Percentiles rank a stretch among this genome's conserved stretches.
Conservation (phyloP, 2,329 filamentous ascomycete genomes). For the Akanthomyces muscarius region DNA sequence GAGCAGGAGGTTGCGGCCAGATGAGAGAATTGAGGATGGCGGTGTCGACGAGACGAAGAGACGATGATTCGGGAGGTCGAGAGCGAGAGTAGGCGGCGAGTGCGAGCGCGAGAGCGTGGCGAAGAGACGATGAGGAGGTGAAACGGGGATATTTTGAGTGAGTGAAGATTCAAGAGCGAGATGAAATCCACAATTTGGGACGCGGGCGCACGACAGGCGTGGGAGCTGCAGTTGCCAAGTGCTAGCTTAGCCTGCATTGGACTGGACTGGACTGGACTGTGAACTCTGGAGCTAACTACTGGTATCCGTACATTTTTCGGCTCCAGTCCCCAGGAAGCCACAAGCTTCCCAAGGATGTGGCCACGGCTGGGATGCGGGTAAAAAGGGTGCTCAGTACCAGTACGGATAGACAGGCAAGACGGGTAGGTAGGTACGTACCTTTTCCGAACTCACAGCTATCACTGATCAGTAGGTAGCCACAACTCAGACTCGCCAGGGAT, state of each 20-base stretch:
- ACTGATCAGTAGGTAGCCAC: background rate
- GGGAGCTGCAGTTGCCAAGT: too few species aligned
- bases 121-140: constrained; percentile 20
- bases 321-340: too few species aligned
- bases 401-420: too few species aligned
- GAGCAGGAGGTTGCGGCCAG: background rate
- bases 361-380: background rate
- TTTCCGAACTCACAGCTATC: too few species aligned
- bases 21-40: background rate
- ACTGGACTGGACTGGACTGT: background rate
- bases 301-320: too few species aligned
- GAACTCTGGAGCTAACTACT: background rate
- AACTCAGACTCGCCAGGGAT: too few species aligned
- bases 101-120: background rate
- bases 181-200: constrained; percentile 30
- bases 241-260: too few species aligned
- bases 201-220: background rate
- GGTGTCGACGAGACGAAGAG: background rate
- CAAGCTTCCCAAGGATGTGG: too few species aligned
- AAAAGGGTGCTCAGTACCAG: background rate
- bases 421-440: background rate
- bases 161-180: constrained; percentile 33
- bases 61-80: too few species aligned
- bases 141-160: constrained; percentile 22
- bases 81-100: background rate